Conservation (phyloP, 495 filamentous ascomycete genomes). For the Tetracladium setigerum region DNA sequence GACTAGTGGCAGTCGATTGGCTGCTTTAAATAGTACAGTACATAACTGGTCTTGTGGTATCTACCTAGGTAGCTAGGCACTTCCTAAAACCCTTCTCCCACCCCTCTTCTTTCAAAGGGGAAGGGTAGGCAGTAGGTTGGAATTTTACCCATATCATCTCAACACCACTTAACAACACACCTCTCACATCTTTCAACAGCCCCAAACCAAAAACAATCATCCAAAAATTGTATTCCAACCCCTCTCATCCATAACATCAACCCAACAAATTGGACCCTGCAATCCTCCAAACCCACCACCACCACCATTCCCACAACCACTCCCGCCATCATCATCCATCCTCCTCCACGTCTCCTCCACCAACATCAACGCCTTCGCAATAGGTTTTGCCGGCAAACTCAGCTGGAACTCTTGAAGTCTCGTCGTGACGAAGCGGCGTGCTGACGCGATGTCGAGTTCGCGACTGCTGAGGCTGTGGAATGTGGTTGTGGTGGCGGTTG, state of each 20-base stretch:
- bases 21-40: no score
- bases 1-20: no score
- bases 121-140: no score
- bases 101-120: no score
- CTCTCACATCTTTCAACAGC: no score
- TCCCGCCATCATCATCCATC: constrained; percentile 34
- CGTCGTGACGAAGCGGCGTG: constrained; percentile 11
- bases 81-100: no score
- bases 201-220: no score
- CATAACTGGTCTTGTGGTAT: no score
- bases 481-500: not conserved
- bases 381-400: constrained; percentile 43
- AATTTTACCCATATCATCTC: no score
- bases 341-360: constrained; percentile 45
- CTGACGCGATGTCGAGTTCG: constrained; percentile 14
- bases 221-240: constrained; percentile 54
- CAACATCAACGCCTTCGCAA: constrained; percentile 37
- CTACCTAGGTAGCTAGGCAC: no score
- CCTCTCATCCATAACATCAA: constrained; percentile 51
- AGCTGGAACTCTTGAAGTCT: constrained; percentile 16
- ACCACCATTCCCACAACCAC: constrained; percentile 49
- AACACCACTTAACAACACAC: no score
- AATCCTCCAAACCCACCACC: constrained; percentile 42
- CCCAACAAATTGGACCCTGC: constrained; percentile 30
- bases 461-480: constrained; percentile 14